Evolutionary conservation across 1,284 basidiomycete genomes (phyloP).

Genomic region (Irpex rosettiformis): DNA sequence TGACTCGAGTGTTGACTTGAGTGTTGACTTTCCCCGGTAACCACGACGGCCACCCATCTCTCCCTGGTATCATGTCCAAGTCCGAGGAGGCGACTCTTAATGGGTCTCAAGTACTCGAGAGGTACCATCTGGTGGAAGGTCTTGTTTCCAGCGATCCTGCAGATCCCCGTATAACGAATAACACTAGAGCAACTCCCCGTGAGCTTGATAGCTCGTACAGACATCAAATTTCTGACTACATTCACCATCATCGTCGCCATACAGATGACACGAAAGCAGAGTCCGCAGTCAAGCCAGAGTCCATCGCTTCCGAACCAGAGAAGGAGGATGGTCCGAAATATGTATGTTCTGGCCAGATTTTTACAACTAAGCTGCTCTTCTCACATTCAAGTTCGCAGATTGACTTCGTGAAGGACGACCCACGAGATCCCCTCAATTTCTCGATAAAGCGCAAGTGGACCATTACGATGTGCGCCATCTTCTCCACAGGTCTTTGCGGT

Average conservation of each 20-base stretch:
- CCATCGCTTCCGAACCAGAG: conserved; percentile 5
- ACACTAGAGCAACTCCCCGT: conserved; percentile 20
- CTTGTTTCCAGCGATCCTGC: background rate
- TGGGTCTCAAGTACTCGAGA: background rate
- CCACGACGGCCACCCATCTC: background rate
- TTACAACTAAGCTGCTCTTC: background rate
- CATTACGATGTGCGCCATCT: conserved; percentile 54
- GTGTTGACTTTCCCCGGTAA: background rate
- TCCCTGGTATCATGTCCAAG: conserved; percentile 5
- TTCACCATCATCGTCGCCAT: conserved; percentile 21
- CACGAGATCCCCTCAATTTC: conserved; percentile 50
- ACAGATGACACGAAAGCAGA: conserved; percentile 13
- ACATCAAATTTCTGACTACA: conserved; percentile 24
- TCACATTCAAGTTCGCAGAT: conserved; percentile 35
- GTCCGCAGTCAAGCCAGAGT: conserved; percentile 9
- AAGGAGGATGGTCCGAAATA: conserved; percentile 19
- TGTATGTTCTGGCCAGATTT: conserved; percentile 11
- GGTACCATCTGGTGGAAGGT: background rate
- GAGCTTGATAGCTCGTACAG: conserved; percentile 25
- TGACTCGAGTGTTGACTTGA: no score
- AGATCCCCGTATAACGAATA: conserved; percentile 26
- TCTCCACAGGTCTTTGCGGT: conserved; percentile 56
- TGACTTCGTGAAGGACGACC: conserved; percentile 48
- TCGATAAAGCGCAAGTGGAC: conserved; percentile 40
- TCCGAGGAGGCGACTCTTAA: conserved; percentile 10